phyloP scores from a whole-genome alignment of 768 basidiomycete genomes.

The Gloeophyllum trabeum region DNA sequence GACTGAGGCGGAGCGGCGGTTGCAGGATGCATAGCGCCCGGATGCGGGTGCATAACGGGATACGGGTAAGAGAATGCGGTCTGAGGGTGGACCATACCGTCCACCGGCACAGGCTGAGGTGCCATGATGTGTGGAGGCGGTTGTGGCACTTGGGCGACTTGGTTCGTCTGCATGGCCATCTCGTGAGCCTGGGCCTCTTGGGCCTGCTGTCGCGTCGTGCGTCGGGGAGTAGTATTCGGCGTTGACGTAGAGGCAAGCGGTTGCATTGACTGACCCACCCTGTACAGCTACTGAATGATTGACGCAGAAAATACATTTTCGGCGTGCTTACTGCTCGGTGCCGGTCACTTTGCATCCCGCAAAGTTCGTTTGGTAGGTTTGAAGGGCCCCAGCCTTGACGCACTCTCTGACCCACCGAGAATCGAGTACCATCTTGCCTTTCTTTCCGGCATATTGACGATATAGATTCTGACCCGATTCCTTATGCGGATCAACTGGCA shows the following conservation, averaged over 20 bases:
- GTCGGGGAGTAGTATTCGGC: too few species aligned
- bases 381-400: conserved; percentile 52
- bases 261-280: too few species aligned
- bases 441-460: conserved; percentile 70
- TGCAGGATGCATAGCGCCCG: conserved; percentile 31
- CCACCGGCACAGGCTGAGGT: conserved; percentile 10
- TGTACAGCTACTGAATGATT: too few species aligned
- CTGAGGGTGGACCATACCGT: conserved; percentile 12
- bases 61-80: conserved; percentile 15
- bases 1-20: conserved; percentile 43
- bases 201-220: too few species aligned
- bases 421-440: conserved; percentile 67
- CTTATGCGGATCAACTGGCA: conserved; percentile 65
- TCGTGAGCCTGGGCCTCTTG: too few species aligned
- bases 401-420: conserved; percentile 73
- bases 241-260: too few species aligned
- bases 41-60: conserved; percentile 21
- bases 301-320: too few species aligned
- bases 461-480: conserved; percentile 73
- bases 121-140: conserved; percentile 5
- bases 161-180: too few species aligned
- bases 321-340: conserved; percentile 46
- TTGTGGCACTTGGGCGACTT: not conserved
- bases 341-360: conserved; percentile 76
- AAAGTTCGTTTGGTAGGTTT: conserved; percentile 69